Evolutionary conservation across 2,329 filamentous ascomycete species (phyloP).

Genomic region (Neurospora sp.): DNA sequence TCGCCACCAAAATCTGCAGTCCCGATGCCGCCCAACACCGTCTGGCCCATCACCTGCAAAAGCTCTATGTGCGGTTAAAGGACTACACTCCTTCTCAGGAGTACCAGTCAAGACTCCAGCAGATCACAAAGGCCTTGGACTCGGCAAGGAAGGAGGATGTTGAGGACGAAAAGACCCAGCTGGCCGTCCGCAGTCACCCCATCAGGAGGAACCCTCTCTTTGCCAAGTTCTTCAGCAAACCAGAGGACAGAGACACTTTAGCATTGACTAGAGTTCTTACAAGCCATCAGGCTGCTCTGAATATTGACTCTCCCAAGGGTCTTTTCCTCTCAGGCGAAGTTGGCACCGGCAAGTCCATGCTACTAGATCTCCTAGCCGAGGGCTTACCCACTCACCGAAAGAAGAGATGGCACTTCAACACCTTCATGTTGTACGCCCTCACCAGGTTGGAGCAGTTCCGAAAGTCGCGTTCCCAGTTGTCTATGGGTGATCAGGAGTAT

Average conservation of each 20-base stretch:
- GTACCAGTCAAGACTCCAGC: constrained; percentile 55
- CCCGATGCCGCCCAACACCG: constrained; percentile 65
- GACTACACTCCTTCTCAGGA: constrained; percentile 67
- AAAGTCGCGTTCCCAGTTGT: constrained; percentile 19
- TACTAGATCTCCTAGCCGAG: constrained; percentile 73
- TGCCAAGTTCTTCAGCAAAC: constrained; percentile 45
- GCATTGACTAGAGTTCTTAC: constrained; percentile 61
- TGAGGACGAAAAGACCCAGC: constrained; percentile 20
- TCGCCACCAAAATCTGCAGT: constrained; percentile 55
- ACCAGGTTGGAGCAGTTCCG: constrained; percentile 61
- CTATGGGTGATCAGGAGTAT: constrained; percentile 39
- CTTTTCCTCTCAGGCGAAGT: constrained; percentile 74
- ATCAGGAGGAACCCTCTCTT: constrained; percentile 50
- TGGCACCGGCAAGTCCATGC: constrained; percentile 75
- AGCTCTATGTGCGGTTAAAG: constrained; percentile 64
- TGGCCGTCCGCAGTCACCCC: constrained; percentile 43
- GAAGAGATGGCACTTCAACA: constrained; percentile 72
- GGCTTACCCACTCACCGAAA: constrained; percentile 65
- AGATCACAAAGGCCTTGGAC: constrained; percentile 42
- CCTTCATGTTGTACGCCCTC: constrained; percentile 72
- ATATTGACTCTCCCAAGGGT: constrained; percentile 62
- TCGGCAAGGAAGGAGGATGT: constrained; percentile 22
- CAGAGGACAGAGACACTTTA: constrained; percentile 46
- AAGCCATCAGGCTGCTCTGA: constrained; percentile 59
- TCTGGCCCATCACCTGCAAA: constrained; percentile 65